Conservation (phyloP, 345 rosid genomes). For the Gynandropsis gynandra region DNA sequence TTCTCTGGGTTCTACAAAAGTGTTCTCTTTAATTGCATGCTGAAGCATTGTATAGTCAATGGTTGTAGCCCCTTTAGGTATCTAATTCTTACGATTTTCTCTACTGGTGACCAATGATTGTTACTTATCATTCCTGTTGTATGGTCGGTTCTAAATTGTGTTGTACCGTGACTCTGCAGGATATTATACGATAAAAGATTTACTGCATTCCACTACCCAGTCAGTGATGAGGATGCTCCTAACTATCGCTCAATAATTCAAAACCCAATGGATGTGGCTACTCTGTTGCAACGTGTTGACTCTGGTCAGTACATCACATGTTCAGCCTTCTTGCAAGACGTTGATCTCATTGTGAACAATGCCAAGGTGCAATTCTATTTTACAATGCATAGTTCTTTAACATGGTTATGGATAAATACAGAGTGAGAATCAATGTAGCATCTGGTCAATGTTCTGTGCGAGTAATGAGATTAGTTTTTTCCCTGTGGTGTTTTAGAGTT, state of each 20-base stretch:
- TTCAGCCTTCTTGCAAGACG: conserved; percentile 75
- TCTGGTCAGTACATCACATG: conserved; percentile 80
- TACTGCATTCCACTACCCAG: conserved; percentile 89
- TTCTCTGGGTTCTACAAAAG: not conserved
- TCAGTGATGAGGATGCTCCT: conserved; percentile 94
- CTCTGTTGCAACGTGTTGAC: conserved; percentile 82
- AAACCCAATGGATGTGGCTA: conserved; percentile 92
- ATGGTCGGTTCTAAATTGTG: conserved; percentile 10
- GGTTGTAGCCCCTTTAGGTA: not conserved
- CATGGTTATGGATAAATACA: not conserved
- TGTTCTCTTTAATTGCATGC: not conserved
- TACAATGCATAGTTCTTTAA: not conserved
- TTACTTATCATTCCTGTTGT: not conserved
- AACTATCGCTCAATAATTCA: conserved; percentile 80
- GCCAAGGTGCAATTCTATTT: conserved; percentile 56
- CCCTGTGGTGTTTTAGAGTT: not conserved
- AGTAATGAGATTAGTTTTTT: conserved; percentile 1
- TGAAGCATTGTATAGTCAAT: conserved; percentile 2
- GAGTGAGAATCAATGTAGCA: not conserved
- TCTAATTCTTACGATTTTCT: not conserved
- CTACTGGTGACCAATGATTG: not conserved
- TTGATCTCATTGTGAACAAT: conserved; percentile 82
- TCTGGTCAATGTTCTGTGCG: not conserved
- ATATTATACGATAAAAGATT: conserved; percentile 83
- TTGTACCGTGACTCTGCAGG: conserved; percentile 36